Percentiles rank a stretch among this genome's conserved stretches.
Evolutionary conservation across 1,284 basidiomycete species (phyloP).

Genomic region (Sporisorium exsertum): DNA sequence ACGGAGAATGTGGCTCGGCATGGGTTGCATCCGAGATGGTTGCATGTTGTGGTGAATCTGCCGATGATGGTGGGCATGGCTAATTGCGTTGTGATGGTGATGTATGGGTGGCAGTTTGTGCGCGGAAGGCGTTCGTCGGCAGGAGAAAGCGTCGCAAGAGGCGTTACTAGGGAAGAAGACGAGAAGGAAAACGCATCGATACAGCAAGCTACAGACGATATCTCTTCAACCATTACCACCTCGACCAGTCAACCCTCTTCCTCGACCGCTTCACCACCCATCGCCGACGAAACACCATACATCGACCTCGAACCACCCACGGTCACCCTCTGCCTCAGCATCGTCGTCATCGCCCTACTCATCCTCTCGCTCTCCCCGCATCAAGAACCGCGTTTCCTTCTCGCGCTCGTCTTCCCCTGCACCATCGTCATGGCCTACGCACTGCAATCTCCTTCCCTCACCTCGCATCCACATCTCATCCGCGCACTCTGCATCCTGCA

Average conservation of each 20-base stretch:
- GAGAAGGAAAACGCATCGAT: not conserved
- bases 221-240: not conserved
- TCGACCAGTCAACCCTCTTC: not conserved
- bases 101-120: conserved; percentile 5
- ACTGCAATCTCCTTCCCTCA: conserved; percentile 22
- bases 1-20: conserved; percentile 65
- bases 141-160: not conserved
- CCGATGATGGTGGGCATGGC: conserved; percentile 66
- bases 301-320: conserved; percentile 18
- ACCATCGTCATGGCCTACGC: conserved; percentile 38
- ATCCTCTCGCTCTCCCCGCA: conserved; percentile 68
- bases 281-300: not conserved
- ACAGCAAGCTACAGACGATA: not conserved
- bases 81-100: conserved; percentile 11
- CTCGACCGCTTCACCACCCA: not conserved
- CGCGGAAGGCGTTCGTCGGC: not conserved
- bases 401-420: conserved; percentile 64
- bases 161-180: not conserved
- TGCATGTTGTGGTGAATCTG: conserved; percentile 65
- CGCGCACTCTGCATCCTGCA: conserved; percentile 16
- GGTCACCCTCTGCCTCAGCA: conserved; percentile 11
- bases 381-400: conserved; percentile 69
- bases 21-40: conserved; percentile 67
- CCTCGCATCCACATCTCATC: conserved; percentile 16
- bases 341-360: conserved; percentile 34